phyloP scores from a whole-genome alignment of 225 moss, liverwort and hornwort species.

The Pseudisothecium myosuroides region DNA sequence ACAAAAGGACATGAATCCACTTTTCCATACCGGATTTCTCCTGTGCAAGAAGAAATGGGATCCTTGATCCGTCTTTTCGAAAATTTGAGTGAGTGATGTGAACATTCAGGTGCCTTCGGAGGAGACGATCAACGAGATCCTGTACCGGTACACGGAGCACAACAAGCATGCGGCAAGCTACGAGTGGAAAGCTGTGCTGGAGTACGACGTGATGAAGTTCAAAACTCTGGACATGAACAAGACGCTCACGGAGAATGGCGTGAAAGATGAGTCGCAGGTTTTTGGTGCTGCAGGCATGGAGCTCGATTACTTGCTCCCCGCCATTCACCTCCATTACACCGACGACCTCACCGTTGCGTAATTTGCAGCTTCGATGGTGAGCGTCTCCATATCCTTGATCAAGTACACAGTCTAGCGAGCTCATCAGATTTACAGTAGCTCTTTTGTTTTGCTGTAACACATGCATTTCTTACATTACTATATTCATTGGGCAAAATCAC shows the following conservation, averaged over 20 bases:
- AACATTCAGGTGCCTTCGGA: conserved; percentile 58
- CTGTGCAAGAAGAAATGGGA: not conserved
- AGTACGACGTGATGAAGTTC: conserved; percentile 31
- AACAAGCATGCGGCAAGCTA: conserved; percentile 79
- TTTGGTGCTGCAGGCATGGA: conserved; percentile 55
- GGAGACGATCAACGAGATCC: conserved; percentile 65
- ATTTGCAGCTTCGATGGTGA: not conserved
- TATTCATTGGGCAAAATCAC: not conserved
- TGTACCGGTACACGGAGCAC: conserved; percentile 53
- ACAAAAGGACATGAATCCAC: not conserved
- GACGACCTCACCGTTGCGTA: conserved; percentile 69
- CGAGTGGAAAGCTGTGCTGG: conserved; percentile 75
- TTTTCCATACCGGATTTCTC: not conserved
- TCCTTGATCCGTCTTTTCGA: not conserved
- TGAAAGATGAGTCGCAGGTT: conserved; percentile 52
- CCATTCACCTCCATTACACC: conserved; percentile 74
- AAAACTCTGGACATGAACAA: conserved; percentile 47
- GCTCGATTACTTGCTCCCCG: conserved; percentile 56
- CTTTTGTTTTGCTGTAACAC: not conserved
- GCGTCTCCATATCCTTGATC: not conserved
- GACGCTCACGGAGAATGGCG: conserved; percentile 62
- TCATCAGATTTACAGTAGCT: not conserved
- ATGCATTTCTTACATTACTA: not conserved
- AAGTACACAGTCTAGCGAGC: not conserved
- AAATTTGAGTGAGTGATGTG: not conserved